These are phyloP conservation scores for Iris macrosiphon DNA, from an alignment of 106 monocot species.

Conservation along the genomic window DNA sequence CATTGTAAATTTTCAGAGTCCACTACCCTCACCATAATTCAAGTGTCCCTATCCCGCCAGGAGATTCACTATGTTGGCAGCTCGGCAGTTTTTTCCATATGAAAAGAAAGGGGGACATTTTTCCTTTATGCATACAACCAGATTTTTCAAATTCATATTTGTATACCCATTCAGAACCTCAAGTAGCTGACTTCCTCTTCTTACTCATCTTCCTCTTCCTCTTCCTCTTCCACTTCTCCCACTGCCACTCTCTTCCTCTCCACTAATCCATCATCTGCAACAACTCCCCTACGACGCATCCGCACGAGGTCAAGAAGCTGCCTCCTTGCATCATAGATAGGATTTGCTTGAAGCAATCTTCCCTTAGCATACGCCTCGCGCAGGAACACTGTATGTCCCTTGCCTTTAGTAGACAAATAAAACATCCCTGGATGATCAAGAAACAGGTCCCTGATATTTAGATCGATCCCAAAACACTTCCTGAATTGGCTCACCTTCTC, in stretches of 20 bases:
- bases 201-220: background rate
- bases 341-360: conserved; percentile 61
- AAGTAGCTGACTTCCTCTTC: too few relatives aligned
- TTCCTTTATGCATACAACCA: too few relatives aligned
- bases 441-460: conserved; percentile 81
- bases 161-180: background rate
- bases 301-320: conserved; percentile 58
- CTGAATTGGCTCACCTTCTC: conserved; percentile 93
- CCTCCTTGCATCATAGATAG: conserved; percentile 63
- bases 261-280: background rate
- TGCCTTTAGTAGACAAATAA: conserved; percentile 80
- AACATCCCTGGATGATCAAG: conserved; percentile 95
- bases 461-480: conserved; percentile 68
- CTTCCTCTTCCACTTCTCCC: background rate
- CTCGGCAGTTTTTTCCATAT: too few relatives aligned
- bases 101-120: too few relatives aligned
- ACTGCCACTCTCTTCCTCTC: background rate
- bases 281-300: conserved; percentile 41
- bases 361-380: conserved; percentile 71
- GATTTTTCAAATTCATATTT: too few relatives aligned
- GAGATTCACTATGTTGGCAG: too few relatives aligned
- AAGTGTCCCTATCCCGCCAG: too few relatives aligned
- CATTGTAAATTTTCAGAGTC: too few relatives aligned
- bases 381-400: conserved; percentile 83
- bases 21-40: too few relatives aligned